Evolutionary conservation across 1,139 yeast genomes (phyloP).

Genomic region (Komagataea norvegica): DNA sequence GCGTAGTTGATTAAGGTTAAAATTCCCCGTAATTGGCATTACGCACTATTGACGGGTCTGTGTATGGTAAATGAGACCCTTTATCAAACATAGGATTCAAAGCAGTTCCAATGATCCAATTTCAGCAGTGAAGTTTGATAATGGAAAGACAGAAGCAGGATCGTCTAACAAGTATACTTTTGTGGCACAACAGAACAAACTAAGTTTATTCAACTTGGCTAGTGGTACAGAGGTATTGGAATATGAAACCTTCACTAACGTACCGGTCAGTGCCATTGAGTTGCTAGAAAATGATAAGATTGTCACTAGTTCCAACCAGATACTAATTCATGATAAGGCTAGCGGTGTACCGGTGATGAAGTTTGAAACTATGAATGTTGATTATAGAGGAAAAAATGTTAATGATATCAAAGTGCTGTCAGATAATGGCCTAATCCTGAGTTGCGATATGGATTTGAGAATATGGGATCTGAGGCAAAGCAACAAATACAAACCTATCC

Average conservation of each 20-base stretch:
- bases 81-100: neutral
- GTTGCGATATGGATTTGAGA: constrained; percentile 20
- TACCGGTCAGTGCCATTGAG: constrained; percentile 11
- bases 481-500: constrained; percentile 18
- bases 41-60: neutral
- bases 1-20: neutral
- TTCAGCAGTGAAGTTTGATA: neutral
- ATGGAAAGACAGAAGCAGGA: neutral
- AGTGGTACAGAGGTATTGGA: constrained; percentile 1
- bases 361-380: constrained; percentile 7
- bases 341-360: constrained; percentile 8
- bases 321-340: constrained; percentile 15
- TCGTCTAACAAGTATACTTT: constrained; percentile 3
- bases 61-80: neutral
- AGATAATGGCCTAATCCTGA: constrained; percentile 14
- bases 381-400: constrained; percentile 11
- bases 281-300: constrained; percentile 9
- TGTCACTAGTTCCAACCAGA: constrained; percentile 15
- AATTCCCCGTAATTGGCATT: neutral
- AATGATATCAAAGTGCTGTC: constrained; percentile 13
- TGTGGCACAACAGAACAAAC: constrained; percentile 3
- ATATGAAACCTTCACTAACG: constrained; percentile 12
- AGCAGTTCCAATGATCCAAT: neutral
- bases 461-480: constrained; percentile 22
- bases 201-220: neutral